phyloP scores from a whole-genome alignment of 1,139 yeast genomes.

The Kurtzmaniella quercitrusa region DNA sequence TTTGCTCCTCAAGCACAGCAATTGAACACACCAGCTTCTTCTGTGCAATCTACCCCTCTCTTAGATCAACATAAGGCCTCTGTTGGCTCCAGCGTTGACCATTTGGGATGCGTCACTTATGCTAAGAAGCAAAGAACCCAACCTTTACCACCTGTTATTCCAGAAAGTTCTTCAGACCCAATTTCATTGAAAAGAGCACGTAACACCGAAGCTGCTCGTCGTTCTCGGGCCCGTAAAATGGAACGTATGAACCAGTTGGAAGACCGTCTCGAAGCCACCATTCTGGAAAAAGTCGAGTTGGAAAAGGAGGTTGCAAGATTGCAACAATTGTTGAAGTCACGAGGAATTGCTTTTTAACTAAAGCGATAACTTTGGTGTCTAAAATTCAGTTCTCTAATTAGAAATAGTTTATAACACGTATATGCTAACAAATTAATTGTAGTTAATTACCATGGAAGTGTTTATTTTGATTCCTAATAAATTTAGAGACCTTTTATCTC shows the following conservation, averaged over 20 bases:
- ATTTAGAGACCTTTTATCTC: too few species aligned
- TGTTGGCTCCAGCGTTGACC: slow-evolving; percentile 40
- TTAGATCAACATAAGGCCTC: slow-evolving; percentile 8
- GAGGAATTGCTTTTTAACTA: slow-evolving; percentile 21
- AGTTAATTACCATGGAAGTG: too few species aligned
- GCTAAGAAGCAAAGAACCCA: slow-evolving; percentile 58
- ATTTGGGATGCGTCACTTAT: slow-evolving; percentile 61
- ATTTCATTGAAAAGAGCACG: slow-evolving; percentile 81
- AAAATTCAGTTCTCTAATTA: neutral
- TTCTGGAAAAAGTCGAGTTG: slow-evolving; percentile 50
- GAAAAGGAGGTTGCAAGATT: slow-evolving; percentile 58
- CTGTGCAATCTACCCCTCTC: slow-evolving; percentile 30
- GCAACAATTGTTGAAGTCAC: slow-evolving; percentile 37
- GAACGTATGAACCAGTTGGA: slow-evolving; percentile 85
- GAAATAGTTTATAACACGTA: neutral
- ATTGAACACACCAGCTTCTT: slow-evolving; percentile 32
- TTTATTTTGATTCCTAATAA: too few species aligned
- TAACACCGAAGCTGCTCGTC: slow-evolving; percentile 95
- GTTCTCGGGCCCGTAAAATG: slow-evolving; percentile 91
- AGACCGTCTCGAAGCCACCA: slow-evolving; percentile 62
- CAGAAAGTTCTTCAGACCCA: slow-evolving; percentile 57
- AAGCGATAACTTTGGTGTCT: neutral
- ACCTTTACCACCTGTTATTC: slow-evolving; percentile 63
- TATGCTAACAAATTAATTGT: neutral
- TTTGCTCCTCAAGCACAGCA: slow-evolving; percentile 18